Evolutionary conservation across 164 flowering plant species (phyloP).

Genomic region (Magnolia officinalis): DNA sequence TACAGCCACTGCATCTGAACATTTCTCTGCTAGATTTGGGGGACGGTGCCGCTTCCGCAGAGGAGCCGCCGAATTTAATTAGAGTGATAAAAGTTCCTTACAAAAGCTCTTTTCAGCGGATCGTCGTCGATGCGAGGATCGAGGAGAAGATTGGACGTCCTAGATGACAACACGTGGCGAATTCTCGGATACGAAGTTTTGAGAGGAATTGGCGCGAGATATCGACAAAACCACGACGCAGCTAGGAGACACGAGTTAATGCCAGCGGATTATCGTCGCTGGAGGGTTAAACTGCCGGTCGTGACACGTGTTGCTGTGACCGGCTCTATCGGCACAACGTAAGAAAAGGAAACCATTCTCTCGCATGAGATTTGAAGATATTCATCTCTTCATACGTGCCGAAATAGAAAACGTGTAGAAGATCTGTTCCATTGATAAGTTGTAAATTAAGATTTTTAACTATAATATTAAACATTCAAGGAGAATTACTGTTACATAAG

Average conservation of each 20-base stretch:
- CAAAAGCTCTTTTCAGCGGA: slow-evolving; percentile 8
- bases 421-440: too few relatives aligned
- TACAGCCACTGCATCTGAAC: too few relatives aligned
- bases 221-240: neutral
- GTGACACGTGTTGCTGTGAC: neutral
- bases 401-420: too few relatives aligned
- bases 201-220: neutral
- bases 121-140: slow-evolving; percentile 3
- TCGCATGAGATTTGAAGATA: neutral
- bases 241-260: slow-evolving; percentile 8
- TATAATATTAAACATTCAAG: too few relatives aligned
- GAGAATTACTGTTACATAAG: too few relatives aligned
- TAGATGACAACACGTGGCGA: neutral
- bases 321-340: neutral
- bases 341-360: neutral
- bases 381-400: too few relatives aligned
- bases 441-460: too few relatives aligned
- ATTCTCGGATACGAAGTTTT: neutral
- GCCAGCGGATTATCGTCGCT: neutral
- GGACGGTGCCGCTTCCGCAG: slow-evolving; percentile 2
- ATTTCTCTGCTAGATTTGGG: slow-evolving; percentile 10
- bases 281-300: neutral
- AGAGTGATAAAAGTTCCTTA: neutral
- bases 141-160: slow-evolving; percentile 2
- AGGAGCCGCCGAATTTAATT: slow-evolving; percentile 22